Evolutionary conservation across 257 asterid species (phyloP).

Genomic region (Lantana camara): DNA sequence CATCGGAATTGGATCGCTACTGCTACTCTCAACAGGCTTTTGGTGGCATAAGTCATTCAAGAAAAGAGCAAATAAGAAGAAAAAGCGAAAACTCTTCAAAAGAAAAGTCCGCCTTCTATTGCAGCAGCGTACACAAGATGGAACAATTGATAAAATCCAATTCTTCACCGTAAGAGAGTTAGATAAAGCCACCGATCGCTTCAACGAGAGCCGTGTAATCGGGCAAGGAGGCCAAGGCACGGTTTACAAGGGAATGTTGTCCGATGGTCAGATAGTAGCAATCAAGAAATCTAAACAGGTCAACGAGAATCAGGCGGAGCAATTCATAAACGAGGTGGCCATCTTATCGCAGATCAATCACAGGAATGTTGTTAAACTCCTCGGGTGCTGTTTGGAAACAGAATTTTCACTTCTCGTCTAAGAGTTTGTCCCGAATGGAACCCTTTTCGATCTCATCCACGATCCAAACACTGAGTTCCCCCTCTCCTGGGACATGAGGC

Average conservation of each 20-base stretch:
- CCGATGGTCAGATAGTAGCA: neutral
- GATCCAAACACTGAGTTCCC: slow-evolving; percentile 16
- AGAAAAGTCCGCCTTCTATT: slow-evolving; percentile 29
- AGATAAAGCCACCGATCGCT: slow-evolving; percentile 20
- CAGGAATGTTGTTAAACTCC: slow-evolving; percentile 35
- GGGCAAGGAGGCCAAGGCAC: neutral
- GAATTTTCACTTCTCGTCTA: slow-evolving; percentile 25
- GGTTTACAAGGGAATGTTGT: neutral
- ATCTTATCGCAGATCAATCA: slow-evolving; percentile 39
- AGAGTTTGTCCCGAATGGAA: slow-evolving; percentile 39
- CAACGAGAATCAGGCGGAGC: neutral
- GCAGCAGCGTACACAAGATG: slow-evolving; percentile 27
- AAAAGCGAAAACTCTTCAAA: slow-evolving; percentile 5
- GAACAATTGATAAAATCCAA: neutral
- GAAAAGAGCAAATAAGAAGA: slow-evolving; percentile 2
- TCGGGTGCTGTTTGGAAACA: slow-evolving; percentile 44
- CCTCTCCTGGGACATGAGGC: slow-evolving; percentile 35
- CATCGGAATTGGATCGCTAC: slow-evolving; percentile 13
- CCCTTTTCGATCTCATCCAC: slow-evolving; percentile 36
- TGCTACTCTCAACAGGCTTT: neutral
- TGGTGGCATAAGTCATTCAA: neutral
- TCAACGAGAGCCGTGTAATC: neutral
- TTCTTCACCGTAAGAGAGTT: slow-evolving; percentile 18
- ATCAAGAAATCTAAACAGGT: neutral
- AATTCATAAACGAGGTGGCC: neutral